Conservation (phyloP, 768 basidiomycete species). For the Xanthoconium purpureum region DNA sequence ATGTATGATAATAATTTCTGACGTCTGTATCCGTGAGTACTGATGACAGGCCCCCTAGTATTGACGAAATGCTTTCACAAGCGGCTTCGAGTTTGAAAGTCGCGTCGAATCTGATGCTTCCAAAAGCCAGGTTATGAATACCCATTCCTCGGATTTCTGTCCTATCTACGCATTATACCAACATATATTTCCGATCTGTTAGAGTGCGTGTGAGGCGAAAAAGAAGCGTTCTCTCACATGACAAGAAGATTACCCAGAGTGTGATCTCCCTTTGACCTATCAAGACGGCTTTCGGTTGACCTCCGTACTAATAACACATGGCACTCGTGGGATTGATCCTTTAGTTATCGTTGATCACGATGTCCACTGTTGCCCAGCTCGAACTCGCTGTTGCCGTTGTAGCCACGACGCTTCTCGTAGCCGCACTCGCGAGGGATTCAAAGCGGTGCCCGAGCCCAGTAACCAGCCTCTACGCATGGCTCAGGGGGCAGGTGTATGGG, state of each 20-base stretch:
- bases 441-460: neutral
- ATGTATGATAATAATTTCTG: conserved; percentile 51
- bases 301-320: too few relatives aligned
- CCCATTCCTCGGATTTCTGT: neutral
- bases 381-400: neutral
- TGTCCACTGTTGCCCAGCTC: conserved; percentile 2
- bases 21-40: neutral
- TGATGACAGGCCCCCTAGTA: conserved; percentile 40
- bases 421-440: neutral
- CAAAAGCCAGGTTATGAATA: conserved; percentile 48
- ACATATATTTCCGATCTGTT: neutral
- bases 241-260: too few relatives aligned
- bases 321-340: neutral
- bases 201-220: neutral
- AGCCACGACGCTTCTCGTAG: conserved; percentile 1
- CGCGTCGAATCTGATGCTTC: conserved; percentile 40
- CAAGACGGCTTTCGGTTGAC: neutral
- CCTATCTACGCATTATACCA: neutral
- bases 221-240: too few relatives aligned
- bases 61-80: conserved; percentile 76
- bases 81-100: conserved; percentile 57
- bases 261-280: neutral
- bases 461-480: conserved; percentile 1
- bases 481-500: conserved; percentile 2
- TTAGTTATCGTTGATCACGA: conserved; percentile 1